Conservation (phyloP, 331 rosid genomes). For the Rosa hybrid region DNA sequence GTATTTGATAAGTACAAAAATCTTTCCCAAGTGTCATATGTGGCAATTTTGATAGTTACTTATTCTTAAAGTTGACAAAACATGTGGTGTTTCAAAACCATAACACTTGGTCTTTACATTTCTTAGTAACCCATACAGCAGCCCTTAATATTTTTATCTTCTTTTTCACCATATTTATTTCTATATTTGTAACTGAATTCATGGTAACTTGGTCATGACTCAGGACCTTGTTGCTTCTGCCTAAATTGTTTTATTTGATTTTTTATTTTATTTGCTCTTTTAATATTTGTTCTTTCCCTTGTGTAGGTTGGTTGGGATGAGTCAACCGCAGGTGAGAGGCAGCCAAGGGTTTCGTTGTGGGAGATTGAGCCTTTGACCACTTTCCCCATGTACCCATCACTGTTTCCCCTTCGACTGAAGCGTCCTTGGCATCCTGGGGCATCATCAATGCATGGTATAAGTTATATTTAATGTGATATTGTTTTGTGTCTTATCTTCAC, state of each 20-base stretch:
- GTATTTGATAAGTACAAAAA: background rate
- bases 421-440: slow-evolving; percentile 91
- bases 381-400: slow-evolving; percentile 88
- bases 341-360: slow-evolving; percentile 85
- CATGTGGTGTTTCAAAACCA: background rate
- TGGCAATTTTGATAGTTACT: background rate
- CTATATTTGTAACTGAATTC: background rate
- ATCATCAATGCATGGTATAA: slow-evolving; percentile 64
- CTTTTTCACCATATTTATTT: background rate
- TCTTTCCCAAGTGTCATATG: background rate
- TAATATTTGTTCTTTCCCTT: background rate
- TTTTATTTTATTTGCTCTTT: background rate
- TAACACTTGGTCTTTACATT: background rate
- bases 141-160: background rate
- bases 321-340: slow-evolving; percentile 86
- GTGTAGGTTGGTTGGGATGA: slow-evolving; percentile 92
- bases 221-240: slow-evolving; percentile 3
- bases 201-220: background rate
- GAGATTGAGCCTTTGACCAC: slow-evolving; percentile 93
- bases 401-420: slow-evolving; percentile 81
- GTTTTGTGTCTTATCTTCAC: background rate
- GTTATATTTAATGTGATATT: background rate
- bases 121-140: background rate
- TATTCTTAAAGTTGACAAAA: background rate
- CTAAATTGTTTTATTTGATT: background rate